Base-by-base conservation (phyloP, 2,329 filamentous ascomycete genomes). In the Colletotrichum cuscutae region DNA sequence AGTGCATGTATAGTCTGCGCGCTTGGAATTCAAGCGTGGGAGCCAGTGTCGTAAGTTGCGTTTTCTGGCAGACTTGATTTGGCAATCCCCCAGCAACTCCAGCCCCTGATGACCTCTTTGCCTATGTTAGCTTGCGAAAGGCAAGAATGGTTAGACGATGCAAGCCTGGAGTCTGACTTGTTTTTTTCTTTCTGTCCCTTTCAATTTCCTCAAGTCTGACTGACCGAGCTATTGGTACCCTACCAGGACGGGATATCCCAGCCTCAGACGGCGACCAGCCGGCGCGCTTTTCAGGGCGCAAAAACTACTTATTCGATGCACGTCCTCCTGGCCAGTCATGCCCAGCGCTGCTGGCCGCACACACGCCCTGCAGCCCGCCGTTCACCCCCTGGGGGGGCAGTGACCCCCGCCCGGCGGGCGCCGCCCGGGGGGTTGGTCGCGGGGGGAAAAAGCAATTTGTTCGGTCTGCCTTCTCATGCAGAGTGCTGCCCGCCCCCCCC, bases 161-260 rank as follows among this genome's bases (percentile, higher is more conserved):
- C 70, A 19, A 28, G 57, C 32, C 46, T 26, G 24, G 9, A 37
- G 42, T 26, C 22, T 46, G 58, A n/a, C 19, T 19, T 26, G 26
- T 26, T 46, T 46, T n/a, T 49, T 49, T 49, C 19, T 49, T n/a
- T 8, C 42, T 7, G 19, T 22, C n/a, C 15, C 26, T 62, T 63
- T 57, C 57, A 71, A 35, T 15, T 62, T 49, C 22, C 26, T 62
- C 62, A 26, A 63, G 42, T 28, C n/a, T 30, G 71, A n/a, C 35
- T 52, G 56, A 62, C 42, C 49, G 30, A 53, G 22, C 28, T 46
- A 30, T 59, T 67, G 68, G 28, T 72, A 63, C 71, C 71, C 35
- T 67, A 73, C 49, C 24, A 28, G 52, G 68, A 63, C 24, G 58
- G 71, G 58, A 53, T 58, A 73, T 63, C 71, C 71, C 68, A 68